Conservation (phyloP, 768 basidiomycete genomes). For the Lyophyllum shimeji region DNA sequence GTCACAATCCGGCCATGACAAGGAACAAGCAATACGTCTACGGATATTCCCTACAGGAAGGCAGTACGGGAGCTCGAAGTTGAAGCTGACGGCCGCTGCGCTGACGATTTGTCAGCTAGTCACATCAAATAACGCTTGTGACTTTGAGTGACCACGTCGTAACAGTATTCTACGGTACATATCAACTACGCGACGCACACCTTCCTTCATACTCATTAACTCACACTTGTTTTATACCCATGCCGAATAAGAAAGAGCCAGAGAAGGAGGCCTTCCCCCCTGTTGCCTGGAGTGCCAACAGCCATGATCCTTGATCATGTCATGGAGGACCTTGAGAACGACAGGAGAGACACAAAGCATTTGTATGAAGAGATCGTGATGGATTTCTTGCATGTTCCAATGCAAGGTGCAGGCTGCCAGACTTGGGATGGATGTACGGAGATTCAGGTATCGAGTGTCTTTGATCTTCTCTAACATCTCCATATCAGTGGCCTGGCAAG, state of each 20-base stretch:
- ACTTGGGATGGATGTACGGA: slow-evolving; percentile 2
- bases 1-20: no score
- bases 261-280: background rate
- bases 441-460: slow-evolving; percentile 3
- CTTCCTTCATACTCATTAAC: background rate
- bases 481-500: background rate
- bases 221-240: background rate
- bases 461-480: slow-evolving; percentile 4
- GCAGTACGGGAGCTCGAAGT: background rate
- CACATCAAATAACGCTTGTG: background rate
- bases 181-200: background rate
- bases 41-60: no score
- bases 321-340: background rate
- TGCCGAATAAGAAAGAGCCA: background rate
- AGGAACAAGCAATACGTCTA: no score
- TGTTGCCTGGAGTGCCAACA: background rate
- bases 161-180: background rate
- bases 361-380: slow-evolving; percentile 2
- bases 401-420: slow-evolving; percentile 9
- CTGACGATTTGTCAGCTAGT: background rate
- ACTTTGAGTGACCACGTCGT: background rate
- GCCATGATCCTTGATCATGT: background rate
- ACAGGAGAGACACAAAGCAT: slow-evolving; percentile 1
- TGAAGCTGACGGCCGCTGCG: background rate
- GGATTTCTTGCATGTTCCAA: slow-evolving; percentile 7